A percentile compares a stretch with the other conserved stretches of the same genome.
These are phyloP conservation scores for Berkeleyomyces rouxiae DNA, from an alignment of 2,329 filamentous ascomycete genomes.

Conservation along the genomic window DNA sequence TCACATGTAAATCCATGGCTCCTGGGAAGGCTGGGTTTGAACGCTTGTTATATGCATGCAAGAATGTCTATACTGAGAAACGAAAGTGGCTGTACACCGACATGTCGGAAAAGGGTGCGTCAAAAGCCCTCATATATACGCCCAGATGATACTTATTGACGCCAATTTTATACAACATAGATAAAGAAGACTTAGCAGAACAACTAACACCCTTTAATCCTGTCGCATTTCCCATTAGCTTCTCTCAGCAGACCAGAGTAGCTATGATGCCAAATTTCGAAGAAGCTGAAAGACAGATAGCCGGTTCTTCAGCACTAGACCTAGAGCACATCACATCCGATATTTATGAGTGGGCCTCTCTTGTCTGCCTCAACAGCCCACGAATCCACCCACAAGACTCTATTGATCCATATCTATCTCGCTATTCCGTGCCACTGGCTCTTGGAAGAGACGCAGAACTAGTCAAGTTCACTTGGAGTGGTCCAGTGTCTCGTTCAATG, in stretches of 20 bases:
- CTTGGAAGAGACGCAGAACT: constrained; percentile 20
- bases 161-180: not conserved
- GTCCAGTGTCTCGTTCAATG: constrained; percentile 39
- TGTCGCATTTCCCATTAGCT: not conserved
- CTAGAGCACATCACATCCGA: constrained; percentile 32
- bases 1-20: constrained; percentile 59
- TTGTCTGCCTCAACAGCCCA: constrained; percentile 51
- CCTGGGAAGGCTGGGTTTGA: constrained; percentile 74
- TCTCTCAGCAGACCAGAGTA: constrained; percentile 27
- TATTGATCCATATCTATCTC: constrained; percentile 52
- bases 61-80: constrained; percentile 53
- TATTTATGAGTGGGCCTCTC: constrained; percentile 57
- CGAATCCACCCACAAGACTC: constrained; percentile 38
- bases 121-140: not conserved
- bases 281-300: not conserved
- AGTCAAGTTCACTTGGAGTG: constrained; percentile 41
- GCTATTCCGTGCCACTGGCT: constrained; percentile 29
- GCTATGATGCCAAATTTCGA: constrained; percentile 29
- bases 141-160: not conserved
- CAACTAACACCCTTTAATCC: constrained; percentile 15
- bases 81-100: constrained; percentile 68
- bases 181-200: constrained; percentile 2
- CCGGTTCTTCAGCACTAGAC: constrained; percentile 17
- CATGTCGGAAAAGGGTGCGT: constrained; percentile 20
- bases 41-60: constrained; percentile 58